Percentiles rank a stretch among this genome's conserved stretches.
phyloP scores from a whole-genome alignment of 2,329 filamentous ascomycete genomes.

The Colletotrichum tropicicola region DNA sequence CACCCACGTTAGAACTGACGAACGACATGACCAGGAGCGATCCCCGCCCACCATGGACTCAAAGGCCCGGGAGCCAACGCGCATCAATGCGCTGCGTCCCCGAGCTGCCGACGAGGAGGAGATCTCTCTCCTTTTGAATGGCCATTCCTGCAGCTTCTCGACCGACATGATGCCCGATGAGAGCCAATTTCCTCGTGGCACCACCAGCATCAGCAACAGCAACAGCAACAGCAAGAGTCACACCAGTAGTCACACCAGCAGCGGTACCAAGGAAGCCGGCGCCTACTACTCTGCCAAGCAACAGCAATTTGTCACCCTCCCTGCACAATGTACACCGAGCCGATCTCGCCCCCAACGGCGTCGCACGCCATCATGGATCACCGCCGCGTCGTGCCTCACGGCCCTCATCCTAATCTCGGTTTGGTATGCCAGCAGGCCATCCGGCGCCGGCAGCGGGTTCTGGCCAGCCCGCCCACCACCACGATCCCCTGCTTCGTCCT shows the following conservation, averaged over 20 bases:
- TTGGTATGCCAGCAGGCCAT: conserved; percentile 28
- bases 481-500: conserved; percentile 20
- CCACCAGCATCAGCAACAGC: not conserved
- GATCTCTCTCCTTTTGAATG: conserved; percentile 24
- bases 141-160: conserved; percentile 27
- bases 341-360: not conserved
- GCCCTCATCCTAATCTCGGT: conserved; percentile 29
- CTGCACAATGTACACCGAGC: conserved; percentile 12
- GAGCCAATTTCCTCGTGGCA: conserved; percentile 6
- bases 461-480: conserved; percentile 23
- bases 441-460: conserved; percentile 24
- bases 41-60: conserved; percentile 24
- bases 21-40: conserved; percentile 1
- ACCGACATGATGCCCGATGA: conserved; percentile 26
- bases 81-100: conserved; percentile 27
- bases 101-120: conserved; percentile 19
- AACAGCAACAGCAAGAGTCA: not conserved
- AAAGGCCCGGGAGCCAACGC: conserved; percentile 19
- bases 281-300: not conserved
- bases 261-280: conserved; percentile 1
- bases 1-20: conserved; percentile 1
- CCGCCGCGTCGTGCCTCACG: conserved; percentile 26
- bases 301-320: not conserved
- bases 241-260: not conserved
- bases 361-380: conserved; percentile 12